Evolutionary conservation across 1,284 basidiomycete genomes (phyloP), one percentile per base, ranked within the genome.

Genomic region (Leccinum subrobustum): DNA sequence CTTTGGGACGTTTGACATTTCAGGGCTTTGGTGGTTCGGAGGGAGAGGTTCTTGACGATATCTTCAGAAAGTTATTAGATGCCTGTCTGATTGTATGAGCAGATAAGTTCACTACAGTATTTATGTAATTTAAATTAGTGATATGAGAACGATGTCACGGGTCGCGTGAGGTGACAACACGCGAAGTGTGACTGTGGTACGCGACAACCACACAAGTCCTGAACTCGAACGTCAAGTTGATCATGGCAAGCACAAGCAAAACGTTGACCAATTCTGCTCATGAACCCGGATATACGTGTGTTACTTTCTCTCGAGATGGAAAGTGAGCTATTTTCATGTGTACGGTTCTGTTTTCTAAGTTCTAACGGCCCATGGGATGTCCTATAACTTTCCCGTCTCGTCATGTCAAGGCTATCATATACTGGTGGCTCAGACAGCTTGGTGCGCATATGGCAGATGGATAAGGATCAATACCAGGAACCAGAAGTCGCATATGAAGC

Each of bases 261-360:
- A 70, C 64, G 5, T 59, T 76, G 53, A 76, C 71, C 2, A 80
- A 77, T 63, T 71, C 75, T 57, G 79, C 76, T 0, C 80, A 80
- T 57, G 70, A 71, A 25, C 75, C 77, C 3, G 80, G 80, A 18
- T 70, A 70, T 23, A 80, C 79, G 1, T 77, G 72, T 50, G 59
- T 88, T n/a, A 69, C 81, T 20, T 88, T 87, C 70, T 81, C 86
- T 29, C 78, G 81, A 5, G 84, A 89, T 68, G 87, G 87, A 69
- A 76, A 75, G 85, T 87, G 66, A 74, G 83, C 76, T 33, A 12
- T 48, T 57, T 33, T 31, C 47, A 52, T 59, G 54, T 35, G 16
- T 6, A 18, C 18, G n/a, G n/a, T n/a, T n/a, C n/a, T n/a, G n/a
- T n/a, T n/a, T n/a, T n/a, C n/a, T n/a, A n/a, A n/a, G n/a, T n/a